Base-by-base conservation (phyloP, 2,329 filamentous ascomycete genomes). In the Colletotrichum gigasporum region DNA sequence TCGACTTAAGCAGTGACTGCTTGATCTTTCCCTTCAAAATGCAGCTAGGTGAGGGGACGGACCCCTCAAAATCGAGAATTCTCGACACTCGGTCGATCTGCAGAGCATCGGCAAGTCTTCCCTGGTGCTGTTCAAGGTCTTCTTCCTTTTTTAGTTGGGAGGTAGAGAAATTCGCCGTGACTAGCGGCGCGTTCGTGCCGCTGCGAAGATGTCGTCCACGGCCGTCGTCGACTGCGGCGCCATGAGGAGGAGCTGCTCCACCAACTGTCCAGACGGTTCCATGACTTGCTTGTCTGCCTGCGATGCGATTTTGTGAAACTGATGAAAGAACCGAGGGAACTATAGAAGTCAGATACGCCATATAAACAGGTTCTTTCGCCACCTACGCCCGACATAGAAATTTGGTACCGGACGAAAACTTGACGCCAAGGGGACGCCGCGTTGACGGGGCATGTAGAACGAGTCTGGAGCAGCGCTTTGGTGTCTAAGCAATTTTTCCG, bases 221-320 rank as follows among this genome's bases (percentile, higher is more conserved):
- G 2, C 90, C 91, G 74, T 90, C 83, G 47, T 90, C 80, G 18
- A 90, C 79, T 11, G 84, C 84, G 14, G 82, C 79, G 24, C 80
- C 80, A 34, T 28, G 41, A 7, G 81, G 79, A n/a, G 87, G 85
- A 51, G 87, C 85, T 9, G 87, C 73, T n/a, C 91, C 91, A 24
- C 92, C 91, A 10, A 96, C 88, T 16, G 88, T 87, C 93, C 92
- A 97, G 16, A 95, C 83, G 9, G 89, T 85, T 3, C 91, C 90
- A 66, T 83, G 79, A 73, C 91, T 94, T 65, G 87, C 80, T 72
- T 89, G 82, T 59, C 83, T 74, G 35, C 75, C 63, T 53, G 58
- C 61, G 35, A 48, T 26, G 18, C 35, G 45, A 37, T 72, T 74
- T 7, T 70, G 70, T 10, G 69, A 65, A 3, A 72, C 28, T 18